Evolutionary conservation across 1,139 yeast species (phyloP).

Genomic region (Taphrina betulina): DNA sequence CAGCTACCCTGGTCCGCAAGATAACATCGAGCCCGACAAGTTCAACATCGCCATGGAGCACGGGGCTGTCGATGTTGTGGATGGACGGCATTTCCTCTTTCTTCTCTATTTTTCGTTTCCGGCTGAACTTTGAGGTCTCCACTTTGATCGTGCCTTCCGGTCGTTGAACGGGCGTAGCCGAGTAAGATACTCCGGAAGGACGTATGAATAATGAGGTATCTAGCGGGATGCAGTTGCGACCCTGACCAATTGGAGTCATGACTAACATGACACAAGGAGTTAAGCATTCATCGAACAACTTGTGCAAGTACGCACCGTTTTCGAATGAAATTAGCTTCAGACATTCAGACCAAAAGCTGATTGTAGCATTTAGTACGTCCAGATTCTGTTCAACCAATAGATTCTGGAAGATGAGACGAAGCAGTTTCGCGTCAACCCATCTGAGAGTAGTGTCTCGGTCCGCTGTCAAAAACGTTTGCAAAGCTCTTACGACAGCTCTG

Average conservation of each 20-base stretch:
- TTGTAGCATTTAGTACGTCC: conserved; percentile 66
- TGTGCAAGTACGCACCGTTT: background rate
- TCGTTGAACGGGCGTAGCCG: conserved; percentile 39
- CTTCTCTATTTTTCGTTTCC: conserved; percentile 40
- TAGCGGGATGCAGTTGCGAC: conserved; percentile 86
- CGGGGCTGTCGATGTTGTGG: conserved; percentile 83
- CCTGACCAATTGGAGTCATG: conserved; percentile 93
- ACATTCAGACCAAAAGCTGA: conserved; percentile 53
- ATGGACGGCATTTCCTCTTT: conserved; percentile 36
- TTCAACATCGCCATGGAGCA: conserved; percentile 86
- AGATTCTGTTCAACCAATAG: conserved; percentile 82
- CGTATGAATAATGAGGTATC: conserved; percentile 68
- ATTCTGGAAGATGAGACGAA: conserved; percentile 81
- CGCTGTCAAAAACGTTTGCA: conserved; percentile 71
- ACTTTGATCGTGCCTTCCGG: background rate
- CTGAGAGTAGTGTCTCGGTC: conserved; percentile 56
- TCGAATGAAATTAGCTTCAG: background rate
- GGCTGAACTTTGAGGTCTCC: conserved; percentile 37
- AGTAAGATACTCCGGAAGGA: conserved; percentile 63
- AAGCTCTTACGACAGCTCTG: conserved; percentile 78
- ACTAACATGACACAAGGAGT: conserved; percentile 65
- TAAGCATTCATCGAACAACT: conserved; percentile 48
- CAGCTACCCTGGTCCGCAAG: conserved; percentile 70
- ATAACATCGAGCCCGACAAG: conserved; percentile 75
- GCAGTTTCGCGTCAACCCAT: conserved; percentile 75